Conservation (phyloP, 306 rosid species). For the Citrullus colocynthis region DNA sequence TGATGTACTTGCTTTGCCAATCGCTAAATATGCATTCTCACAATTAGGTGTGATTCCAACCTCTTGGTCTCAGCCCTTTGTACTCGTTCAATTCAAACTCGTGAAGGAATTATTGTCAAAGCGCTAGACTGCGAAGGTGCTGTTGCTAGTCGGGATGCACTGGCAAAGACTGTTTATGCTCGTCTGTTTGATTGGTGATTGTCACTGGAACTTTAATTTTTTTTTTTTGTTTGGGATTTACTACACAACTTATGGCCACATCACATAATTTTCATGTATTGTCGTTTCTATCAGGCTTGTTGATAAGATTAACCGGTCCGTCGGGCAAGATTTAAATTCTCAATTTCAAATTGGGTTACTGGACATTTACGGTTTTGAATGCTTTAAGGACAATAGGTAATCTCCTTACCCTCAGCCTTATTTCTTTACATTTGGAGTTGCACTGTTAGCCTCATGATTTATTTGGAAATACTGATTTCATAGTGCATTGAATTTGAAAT, state of each 20-base stretch:
- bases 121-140: conserved; percentile 93
- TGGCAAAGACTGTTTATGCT: conserved; percentile 91
- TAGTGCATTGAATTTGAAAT: not conserved
- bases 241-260: not conserved
- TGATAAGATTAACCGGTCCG: conserved; percentile 80
- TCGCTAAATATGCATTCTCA: conserved; percentile 2
- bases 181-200: conserved; percentile 79
- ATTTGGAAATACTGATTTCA: not conserved
- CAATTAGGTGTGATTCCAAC: conserved; percentile 63
- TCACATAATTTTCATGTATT: not conserved
- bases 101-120: conserved; percentile 78
- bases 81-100: conserved; percentile 87
- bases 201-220: conserved; percentile 6
- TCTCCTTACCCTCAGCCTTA: not conserved
- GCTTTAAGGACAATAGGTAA: conserved; percentile 94
- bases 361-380: conserved; percentile 97
- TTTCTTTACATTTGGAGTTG: not conserved
- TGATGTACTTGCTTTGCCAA: not conserved
- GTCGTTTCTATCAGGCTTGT: conserved; percentile 68
- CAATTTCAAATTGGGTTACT: conserved; percentile 70
- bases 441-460: not conserved
- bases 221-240: not conserved
- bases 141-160: conserved; percentile 73
- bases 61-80: conserved; percentile 63
- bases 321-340: conserved; percentile 84